phyloP scores from a whole-genome alignment of 208 protist species.

The Lotmaria passim region DNA sequence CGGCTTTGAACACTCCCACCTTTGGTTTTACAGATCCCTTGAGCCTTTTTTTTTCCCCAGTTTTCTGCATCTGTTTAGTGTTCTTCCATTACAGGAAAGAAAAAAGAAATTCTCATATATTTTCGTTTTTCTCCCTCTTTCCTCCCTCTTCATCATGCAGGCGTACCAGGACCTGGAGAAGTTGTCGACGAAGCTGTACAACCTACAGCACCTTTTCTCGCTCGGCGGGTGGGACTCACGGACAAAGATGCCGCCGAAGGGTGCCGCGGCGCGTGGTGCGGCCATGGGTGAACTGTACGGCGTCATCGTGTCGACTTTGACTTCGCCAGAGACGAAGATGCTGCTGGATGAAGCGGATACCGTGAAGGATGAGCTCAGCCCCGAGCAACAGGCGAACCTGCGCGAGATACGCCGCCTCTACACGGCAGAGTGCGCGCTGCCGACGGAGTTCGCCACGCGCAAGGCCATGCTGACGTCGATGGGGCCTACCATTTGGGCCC shows the following conservation, averaged over 20 bases:
- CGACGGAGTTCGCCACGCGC: constrained; percentile 50
- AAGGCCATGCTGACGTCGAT: constrained; percentile 46
- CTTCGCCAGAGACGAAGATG: constrained; percentile 25
- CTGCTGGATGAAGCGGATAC: constrained; percentile 49
- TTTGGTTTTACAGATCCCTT: too few relatives aligned
- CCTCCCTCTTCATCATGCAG: constrained; percentile 38
- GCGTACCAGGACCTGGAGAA: constrained; percentile 62
- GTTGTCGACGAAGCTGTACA: constrained; percentile 50
- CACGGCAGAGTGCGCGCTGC: constrained; percentile 39
- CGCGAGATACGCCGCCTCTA: constrained; percentile 60
- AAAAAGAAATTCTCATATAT: too few relatives aligned
- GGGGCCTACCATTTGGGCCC: constrained; percentile 49
- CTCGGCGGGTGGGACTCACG: constrained; percentile 73
- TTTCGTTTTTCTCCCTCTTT: constrained; percentile 16
- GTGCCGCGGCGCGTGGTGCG: constrained; percentile 50
- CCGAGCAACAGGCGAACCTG: constrained; percentile 66
- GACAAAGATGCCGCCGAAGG: constrained; percentile 80
- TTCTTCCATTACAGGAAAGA: too few relatives aligned
- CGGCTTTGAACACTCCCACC: too few relatives aligned
- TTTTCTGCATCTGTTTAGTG: too few relatives aligned
- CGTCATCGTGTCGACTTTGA: constrained; percentile 47
- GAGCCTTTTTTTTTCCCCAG: too few relatives aligned
- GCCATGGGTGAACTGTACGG: constrained; percentile 53
- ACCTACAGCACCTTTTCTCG: constrained; percentile 35
- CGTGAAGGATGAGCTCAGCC: constrained; percentile 33